Conservation (phyloP, 345 rosid genomes). For the Lepidium africanum region DNA sequence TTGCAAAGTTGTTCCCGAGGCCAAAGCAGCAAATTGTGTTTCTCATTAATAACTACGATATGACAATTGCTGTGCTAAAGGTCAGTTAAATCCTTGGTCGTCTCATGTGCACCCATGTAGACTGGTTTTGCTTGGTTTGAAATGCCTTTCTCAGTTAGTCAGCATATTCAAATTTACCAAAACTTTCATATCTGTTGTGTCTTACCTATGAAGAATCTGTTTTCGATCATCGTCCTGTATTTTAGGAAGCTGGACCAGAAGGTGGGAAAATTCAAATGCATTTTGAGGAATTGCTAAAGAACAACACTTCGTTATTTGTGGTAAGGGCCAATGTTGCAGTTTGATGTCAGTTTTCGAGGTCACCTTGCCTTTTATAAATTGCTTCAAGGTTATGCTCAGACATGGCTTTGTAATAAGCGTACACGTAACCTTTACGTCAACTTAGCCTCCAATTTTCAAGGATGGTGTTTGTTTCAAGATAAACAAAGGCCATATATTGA, state of each 20-base stretch:
- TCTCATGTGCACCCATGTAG: background rate
- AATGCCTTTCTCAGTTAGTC: background rate
- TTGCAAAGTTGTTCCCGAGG: slow-evolving; percentile 65
- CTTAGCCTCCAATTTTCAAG: background rate
- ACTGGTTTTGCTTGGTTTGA: background rate
- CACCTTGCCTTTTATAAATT: background rate
- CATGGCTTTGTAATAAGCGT: background rate
- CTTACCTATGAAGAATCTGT: background rate
- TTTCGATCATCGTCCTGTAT: slow-evolving; percentile 3
- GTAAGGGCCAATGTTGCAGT: slow-evolving; percentile 34
- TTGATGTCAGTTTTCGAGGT: background rate
- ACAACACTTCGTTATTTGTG: slow-evolving; percentile 82
- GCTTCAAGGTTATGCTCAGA: background rate
- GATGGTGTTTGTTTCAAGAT: background rate
- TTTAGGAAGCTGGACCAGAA: slow-evolving; percentile 88
- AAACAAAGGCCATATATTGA: background rate
- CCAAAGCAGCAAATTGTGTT: slow-evolving; percentile 79
- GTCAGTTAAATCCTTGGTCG: slow-evolving; percentile 29
- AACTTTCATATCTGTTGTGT: background rate
- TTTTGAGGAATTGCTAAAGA: slow-evolving; percentile 86
- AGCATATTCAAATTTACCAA: background rate
- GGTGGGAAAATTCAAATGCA: slow-evolving; percentile 92
- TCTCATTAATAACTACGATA: slow-evolving; percentile 90
- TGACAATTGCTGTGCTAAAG: slow-evolving; percentile 94
- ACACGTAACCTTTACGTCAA: background rate